Evolutionary conservation across 768 basidiomycete species (phyloP).

Genomic region (Lentinus brumalis): DNA sequence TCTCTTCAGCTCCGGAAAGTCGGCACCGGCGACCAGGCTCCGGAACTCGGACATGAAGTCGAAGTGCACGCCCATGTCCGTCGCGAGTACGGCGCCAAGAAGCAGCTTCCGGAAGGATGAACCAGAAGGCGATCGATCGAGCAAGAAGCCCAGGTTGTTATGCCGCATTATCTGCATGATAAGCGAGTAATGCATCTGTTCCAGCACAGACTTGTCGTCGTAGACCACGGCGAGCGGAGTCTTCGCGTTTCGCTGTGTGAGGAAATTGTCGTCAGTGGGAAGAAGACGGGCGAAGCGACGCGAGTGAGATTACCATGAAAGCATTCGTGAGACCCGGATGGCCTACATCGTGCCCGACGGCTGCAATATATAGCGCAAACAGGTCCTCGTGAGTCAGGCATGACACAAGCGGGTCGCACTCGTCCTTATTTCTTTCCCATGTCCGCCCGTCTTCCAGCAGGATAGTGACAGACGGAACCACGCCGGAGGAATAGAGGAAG

Average conservation of each 20-base stretch:
- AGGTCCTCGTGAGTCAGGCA: slow-evolving; percentile 69
- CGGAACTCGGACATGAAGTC: slow-evolving; percentile 78
- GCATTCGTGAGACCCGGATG: slow-evolving; percentile 94
- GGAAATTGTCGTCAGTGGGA: background rate
- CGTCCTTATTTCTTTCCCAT: slow-evolving; percentile 41
- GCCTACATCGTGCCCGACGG: slow-evolving; percentile 96
- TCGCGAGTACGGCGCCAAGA: slow-evolving; percentile 83
- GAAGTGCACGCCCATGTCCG: slow-evolving; percentile 92
- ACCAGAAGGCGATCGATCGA: slow-evolving; percentile 56
- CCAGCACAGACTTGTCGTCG: slow-evolving; percentile 87
- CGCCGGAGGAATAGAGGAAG: slow-evolving; percentile 76
- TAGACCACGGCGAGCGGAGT: slow-evolving; percentile 88
- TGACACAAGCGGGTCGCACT: slow-evolving; percentile 22
- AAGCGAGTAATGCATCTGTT: slow-evolving; percentile 88
- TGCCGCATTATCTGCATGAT: slow-evolving; percentile 78
- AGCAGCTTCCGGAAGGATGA: slow-evolving; percentile 69
- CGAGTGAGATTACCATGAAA: slow-evolving; percentile 69
- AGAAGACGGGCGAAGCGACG: background rate
- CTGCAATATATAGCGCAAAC: slow-evolving; percentile 84
- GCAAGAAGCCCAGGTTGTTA: slow-evolving; percentile 70
- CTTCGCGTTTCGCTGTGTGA: slow-evolving; percentile 83
- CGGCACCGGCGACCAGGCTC: slow-evolving; percentile 45
- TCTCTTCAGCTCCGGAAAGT: slow-evolving; percentile 42
- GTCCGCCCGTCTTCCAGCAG: slow-evolving; percentile 47
- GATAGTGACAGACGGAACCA: slow-evolving; percentile 77